phyloP scores from a whole-genome alignment of 73 alveolate species.

The Halteria grandinella region DNA sequence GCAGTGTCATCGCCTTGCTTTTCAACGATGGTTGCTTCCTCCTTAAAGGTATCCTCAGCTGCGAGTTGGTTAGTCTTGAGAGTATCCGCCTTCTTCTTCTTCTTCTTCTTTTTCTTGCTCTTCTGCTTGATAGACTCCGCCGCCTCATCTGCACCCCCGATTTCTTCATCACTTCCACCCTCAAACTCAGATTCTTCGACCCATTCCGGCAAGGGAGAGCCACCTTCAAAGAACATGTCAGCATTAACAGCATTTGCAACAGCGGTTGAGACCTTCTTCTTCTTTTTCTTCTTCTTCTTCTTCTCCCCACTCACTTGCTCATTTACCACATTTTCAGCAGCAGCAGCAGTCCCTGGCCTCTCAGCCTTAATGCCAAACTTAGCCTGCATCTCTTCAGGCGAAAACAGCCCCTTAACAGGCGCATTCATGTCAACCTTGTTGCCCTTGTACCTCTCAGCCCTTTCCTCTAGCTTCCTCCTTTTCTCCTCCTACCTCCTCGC shows the following conservation, averaged over 20 bases:
- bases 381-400: too few species aligned
- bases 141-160: neutral
- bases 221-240: constrained; percentile 45
- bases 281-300: neutral
- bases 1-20: too few species aligned
- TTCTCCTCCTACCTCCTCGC: constrained; percentile 13
- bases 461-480: neutral
- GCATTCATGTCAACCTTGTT: neutral
- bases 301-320: constrained; percentile 28
- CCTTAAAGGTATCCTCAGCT: too few species aligned
- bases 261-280: neutral
- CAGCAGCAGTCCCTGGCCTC: neutral
- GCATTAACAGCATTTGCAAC: neutral
- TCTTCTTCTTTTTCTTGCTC: constrained; percentile 26
- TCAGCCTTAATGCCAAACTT: constrained; percentile 1
- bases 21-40: too few species aligned
- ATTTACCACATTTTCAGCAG: constrained; percentile 32
- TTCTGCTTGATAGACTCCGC: constrained; percentile 34
- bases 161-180: constrained; percentile 34
- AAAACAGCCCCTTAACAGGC: too few species aligned
- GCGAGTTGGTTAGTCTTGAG: too few species aligned
- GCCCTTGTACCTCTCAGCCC: neutral
- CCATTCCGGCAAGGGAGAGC: neutral
- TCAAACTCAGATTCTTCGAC: constrained; percentile 29
- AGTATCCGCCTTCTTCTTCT: constrained; percentile 36